A percentile compares a stretch with the other conserved stretches of the same genome.
phyloP scores from a whole-genome alignment of 257 asterid species.

The Lavandula angustifolia region DNA sequence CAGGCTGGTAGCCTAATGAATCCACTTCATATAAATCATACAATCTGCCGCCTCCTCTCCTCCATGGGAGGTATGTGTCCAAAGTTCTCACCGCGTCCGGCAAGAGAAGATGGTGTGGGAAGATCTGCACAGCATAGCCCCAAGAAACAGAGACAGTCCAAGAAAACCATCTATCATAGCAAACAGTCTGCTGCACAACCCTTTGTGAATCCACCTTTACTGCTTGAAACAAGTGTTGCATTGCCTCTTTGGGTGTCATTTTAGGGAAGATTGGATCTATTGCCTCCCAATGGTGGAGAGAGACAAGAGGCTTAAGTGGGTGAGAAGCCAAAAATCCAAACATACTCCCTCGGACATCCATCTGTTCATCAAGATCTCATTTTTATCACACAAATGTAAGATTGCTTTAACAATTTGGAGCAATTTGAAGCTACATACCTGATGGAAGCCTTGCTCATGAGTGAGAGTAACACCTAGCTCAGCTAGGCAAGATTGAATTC shows the following conservation, averaged over 20 bases:
- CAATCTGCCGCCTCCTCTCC: conserved; percentile 33
- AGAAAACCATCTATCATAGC: conserved; percentile 72
- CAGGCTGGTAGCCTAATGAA: conserved; percentile 37
- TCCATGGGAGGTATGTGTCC: conserved; percentile 62
- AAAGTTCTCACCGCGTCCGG: conserved; percentile 54
- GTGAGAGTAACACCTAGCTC: conserved; percentile 81
- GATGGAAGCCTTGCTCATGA: conserved; percentile 86
- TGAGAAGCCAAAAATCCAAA: conserved; percentile 75
- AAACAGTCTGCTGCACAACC: conserved; percentile 70
- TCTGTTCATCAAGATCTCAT: conserved; percentile 36
- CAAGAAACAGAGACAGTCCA: conserved; percentile 84
- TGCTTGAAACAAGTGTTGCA: conserved; percentile 57
- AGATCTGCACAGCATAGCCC: conserved; percentile 81
- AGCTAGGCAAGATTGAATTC: conserved; percentile 67
- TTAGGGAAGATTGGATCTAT: conserved; percentile 66
- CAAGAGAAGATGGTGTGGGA: conserved; percentile 45
- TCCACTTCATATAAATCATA: conserved; percentile 37
- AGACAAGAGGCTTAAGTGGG: conserved; percentile 58
- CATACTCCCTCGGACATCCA: conserved; percentile 74
- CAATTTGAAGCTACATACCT: conserved; percentile 43
- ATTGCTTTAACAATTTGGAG: too few species aligned
- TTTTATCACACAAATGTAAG: too few species aligned
- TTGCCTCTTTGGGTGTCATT: conserved; percentile 46
- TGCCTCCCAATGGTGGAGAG: conserved; percentile 65
- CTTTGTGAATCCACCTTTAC: conserved; percentile 59